Base-by-base conservation (phyloP, 2,329 filamentous ascomycete genomes). In the Fusarium sp. region DNA sequence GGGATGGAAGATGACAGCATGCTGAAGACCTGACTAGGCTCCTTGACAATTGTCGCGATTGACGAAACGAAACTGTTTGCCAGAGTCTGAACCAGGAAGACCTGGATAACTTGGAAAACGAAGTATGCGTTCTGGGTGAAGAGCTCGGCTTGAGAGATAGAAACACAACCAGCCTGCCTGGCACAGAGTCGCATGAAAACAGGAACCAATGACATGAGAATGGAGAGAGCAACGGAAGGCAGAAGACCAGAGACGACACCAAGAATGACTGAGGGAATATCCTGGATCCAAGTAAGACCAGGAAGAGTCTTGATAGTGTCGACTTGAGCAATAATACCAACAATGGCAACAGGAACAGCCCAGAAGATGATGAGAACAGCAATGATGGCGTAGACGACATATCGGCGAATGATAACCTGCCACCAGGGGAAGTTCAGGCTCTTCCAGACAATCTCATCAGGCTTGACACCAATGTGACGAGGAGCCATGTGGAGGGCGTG, bases 41-140 rank as follows among this genome's bases (percentile, higher is more conserved):
- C 77, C 0, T 90, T 44, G 26, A 90, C 86, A 59, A 97, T 91
- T 48, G 90, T 78, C 20, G 88, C 84, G 18, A 91, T 87, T 2
- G 94, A 90, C 11, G 91, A 88, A 12, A 94, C 89, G 15, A 95
- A 95, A 5, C 94, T 91, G 42, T 94, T 95, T 12, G 93, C 88
- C 24, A 98, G 75, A 0, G 96, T 98, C 12, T 93, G 91, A 44
- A 98, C 90, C 58, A 98, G 84, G 85, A 98, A 98, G 41, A 98
- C 94, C 81, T 98, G 95, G n/a, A 98, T 86, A 49, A 98, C 90
- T 82, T 96, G 94, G 85, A 97, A 97, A 69, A 89, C 89, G 79
- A 98, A 99, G 87, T 97, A 98, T 78, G 91, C 93, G 80, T 96
- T 97, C 81, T 98, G 94, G 0, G 94, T 95, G 70, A 94, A 95